phyloP scores from a whole-genome alignment of 2,329 filamentous ascomycete genomes.

The Seiridium unicorne region DNA sequence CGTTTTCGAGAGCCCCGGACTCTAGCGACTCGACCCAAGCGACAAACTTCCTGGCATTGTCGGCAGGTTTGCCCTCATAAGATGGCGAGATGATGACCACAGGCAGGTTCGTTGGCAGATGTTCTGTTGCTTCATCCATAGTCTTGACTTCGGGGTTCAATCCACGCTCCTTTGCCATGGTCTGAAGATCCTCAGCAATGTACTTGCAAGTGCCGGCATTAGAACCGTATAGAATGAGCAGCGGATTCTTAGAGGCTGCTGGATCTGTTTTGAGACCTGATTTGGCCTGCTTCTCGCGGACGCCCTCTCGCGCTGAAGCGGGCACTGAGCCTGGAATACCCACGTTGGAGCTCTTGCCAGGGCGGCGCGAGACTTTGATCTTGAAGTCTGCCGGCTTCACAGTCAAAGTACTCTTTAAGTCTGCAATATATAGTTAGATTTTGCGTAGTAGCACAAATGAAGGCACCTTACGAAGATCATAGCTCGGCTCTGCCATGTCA shows the following conservation, averaged over 20 bases:
- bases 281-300: background rate
- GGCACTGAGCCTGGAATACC: background rate
- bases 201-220: constrained; percentile 59
- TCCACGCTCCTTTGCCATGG: constrained; percentile 44
- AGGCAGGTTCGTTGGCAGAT: constrained; percentile 44
- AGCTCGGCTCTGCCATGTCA: constrained; percentile 52
- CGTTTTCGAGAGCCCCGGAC: constrained; percentile 37
- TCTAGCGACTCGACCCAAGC: constrained; percentile 47
- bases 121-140: constrained; percentile 44
- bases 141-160: constrained; percentile 39
- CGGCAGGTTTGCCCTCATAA: constrained; percentile 57
- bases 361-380: background rate
- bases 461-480: constrained; percentile 47
- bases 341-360: background rate
- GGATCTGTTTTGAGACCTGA: background rate
- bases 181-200: constrained; percentile 47
- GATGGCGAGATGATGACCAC: constrained; percentile 53
- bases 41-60: constrained; percentile 55
- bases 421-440: background rate
- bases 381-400: constrained; percentile 2
- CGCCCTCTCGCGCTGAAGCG: background rate
- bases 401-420: constrained; percentile 1
- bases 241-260: constrained; percentile 10
- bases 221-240: constrained; percentile 54
- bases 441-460: background rate